Evolutionary conservation across 1,284 basidiomycete genomes (phyloP).

Genomic region (Sanghuangporus baumii): DNA sequence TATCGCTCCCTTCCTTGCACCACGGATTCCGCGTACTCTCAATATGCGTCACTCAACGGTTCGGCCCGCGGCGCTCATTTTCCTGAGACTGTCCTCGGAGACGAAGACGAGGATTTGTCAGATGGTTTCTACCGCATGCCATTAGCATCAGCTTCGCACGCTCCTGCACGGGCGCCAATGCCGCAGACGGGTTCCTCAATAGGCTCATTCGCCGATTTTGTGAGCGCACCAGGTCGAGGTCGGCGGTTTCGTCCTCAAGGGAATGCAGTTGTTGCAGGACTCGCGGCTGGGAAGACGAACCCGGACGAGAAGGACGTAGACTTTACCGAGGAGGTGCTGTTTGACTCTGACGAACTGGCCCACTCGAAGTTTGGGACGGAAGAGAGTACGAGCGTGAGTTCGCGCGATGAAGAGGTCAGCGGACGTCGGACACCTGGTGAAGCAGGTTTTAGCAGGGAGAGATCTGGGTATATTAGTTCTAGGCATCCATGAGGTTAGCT

Average conservation of each 20-base stretch:
- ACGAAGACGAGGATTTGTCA: constrained; percentile 41
- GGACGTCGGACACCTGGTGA: constrained; percentile 10
- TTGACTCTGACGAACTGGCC: constrained; percentile 20
- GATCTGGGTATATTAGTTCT: constrained; percentile 10
- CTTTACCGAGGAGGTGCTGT: constrained; percentile 19
- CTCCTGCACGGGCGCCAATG: constrained; percentile 19
- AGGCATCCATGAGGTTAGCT: not conserved
- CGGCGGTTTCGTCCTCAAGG: constrained; percentile 9
- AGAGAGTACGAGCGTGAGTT: constrained; percentile 20
- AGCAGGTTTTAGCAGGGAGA: constrained; percentile 4
- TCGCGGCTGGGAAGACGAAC: constrained; percentile 4
- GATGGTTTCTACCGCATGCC: constrained; percentile 65
- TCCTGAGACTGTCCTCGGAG: constrained; percentile 39
- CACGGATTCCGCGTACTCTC: constrained; percentile 24
- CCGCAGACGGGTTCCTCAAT: constrained; percentile 29
- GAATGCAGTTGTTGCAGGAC: not conserved
- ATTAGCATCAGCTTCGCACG: constrained; percentile 34
- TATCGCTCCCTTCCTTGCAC: constrained; percentile 76
- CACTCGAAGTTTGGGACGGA: constrained; percentile 18
- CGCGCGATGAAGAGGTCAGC: constrained; percentile 17
- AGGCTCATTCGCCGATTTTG: constrained; percentile 53
- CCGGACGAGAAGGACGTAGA: constrained; percentile 15
- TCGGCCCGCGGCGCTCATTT: constrained; percentile 38
- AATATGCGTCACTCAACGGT: constrained; percentile 27
- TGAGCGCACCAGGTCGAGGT: constrained; percentile 39